phyloP scores from a whole-genome alignment of 768 basidiomycete genomes.

The Cyclocybe cylindracea region DNA sequence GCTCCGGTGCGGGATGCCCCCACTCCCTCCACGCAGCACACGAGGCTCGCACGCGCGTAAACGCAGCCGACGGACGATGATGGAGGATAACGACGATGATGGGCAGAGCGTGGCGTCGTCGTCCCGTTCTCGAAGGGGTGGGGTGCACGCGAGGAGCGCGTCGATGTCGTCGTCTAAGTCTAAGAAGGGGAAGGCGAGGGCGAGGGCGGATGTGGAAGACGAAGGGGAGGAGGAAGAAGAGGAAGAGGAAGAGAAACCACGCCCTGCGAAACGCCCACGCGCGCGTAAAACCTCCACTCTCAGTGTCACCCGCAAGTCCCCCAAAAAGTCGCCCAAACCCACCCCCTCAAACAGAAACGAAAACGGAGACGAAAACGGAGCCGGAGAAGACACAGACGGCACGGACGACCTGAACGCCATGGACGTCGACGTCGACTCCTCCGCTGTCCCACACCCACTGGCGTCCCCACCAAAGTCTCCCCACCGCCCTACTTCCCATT shows the following conservation, averaged over 20 bases:
- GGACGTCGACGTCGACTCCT: conserved; percentile 16
- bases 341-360: background rate
- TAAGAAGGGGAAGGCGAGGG: conserved; percentile 10
- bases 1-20: conserved; percentile 54
- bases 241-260: conserved; percentile 18
- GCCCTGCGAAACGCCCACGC: conserved; percentile 15
- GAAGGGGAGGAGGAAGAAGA: conserved; percentile 3
- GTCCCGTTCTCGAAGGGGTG: conserved; percentile 3
- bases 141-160: background rate
- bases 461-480: conserved; percentile 13
- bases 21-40: conserved; percentile 19
- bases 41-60: conserved; percentile 26
- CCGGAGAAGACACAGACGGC: conserved; percentile 1
- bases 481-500: background rate
- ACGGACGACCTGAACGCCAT: conserved; percentile 1
- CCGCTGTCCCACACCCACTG: background rate
- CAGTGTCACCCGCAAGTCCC: background rate
- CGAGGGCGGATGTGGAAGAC: background rate
- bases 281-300: conserved; percentile 5
- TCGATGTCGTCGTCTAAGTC: background rate
- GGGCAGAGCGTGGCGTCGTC: too few species aligned
- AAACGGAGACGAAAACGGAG: background rate
- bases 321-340: background rate
- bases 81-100: conserved; percentile 12
- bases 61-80: conserved; percentile 20